Evolutionary conservation across 495 filamentous ascomycete species (phyloP), one percentile per base, ranked within the genome.

Genomic region (Aspergillus nanangensis): DNA sequence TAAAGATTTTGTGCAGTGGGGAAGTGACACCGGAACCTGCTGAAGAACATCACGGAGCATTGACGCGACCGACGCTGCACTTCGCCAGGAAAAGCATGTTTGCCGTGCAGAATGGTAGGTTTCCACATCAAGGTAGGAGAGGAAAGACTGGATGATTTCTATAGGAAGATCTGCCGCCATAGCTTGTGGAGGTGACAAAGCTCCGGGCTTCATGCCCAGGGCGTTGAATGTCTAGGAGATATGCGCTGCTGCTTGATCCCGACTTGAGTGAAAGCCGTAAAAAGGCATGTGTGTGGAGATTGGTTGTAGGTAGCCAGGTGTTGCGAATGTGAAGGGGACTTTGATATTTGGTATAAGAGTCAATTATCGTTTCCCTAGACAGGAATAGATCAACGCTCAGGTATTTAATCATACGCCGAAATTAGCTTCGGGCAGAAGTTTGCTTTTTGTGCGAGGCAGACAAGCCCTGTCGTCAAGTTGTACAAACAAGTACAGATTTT

Each of bases 141-240:
- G 49, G 14, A 58, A 45, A 5, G 45, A 47, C 19, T 55, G 50
- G 22, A 59, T 35, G n/a, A 59, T 48, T 24, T 59, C 56, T 17
- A 52, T 14, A 8, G 56, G 56, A 19, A 59, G 52, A 18, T 15
- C 31, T 9, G 18, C 23, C 17, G 41, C 22, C 48, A 48, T 52
- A 38, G 45, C 25, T 37, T 20, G 37, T 19, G 18, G 37, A 10
- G 18, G 25, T n/a, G n/a, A n/a, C n/a, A n/a, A n/a, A n/a, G n/a
- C n/a, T n/a, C n/a, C n/a, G n/a, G n/a, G n/a, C n/a, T n/a, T n/a
- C n/a, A n/a, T n/a, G n/a, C n/a, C n/a, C n/a, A n/a, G n/a, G n/a
- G n/a, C n/a, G n/a, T n/a, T n/a, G n/a, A n/a, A n/a, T n/a, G n/a
- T n/a, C n/a, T n/a, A n/a, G n/a, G n/a, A n/a, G n/a, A n/a, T n/a